Base-by-base conservation (phyloP, 2,329 filamentous ascomycete genomes). In the Xylaria sp. region DNA sequence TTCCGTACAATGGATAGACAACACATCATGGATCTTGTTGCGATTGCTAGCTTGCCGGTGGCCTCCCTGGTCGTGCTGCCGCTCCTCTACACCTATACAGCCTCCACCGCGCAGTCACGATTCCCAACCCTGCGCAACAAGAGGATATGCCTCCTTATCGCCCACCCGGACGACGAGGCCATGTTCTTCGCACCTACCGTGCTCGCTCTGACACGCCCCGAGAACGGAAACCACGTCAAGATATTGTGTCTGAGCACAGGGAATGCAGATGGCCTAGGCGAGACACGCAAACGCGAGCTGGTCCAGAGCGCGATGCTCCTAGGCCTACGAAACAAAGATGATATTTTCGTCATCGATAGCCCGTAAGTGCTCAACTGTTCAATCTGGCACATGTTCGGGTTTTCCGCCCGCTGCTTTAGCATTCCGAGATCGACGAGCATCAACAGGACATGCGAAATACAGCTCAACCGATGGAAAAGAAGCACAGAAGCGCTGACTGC, bases 131-230 rank as follows among this genome's bases (percentile, higher is more conserved):
- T 97, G 70, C 85, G 84, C 74, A 91, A 93, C 83, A 97, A 97
- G 85, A 90, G 93, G 76, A 93, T 99, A 77, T 92, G 93, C 78
- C 87, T 99, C 62, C 85, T 99, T 63, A 98, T 99, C 76, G 96
- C 96, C 25, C 96, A 99, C 82, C 96, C 96, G 0, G 96, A 99
- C 81, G 96, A 99, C 77, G 96, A 99, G 83, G 96, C 95, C 80
- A 99, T 99, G 96, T 99, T 99, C 85, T 99, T 99, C 81, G 90
- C 94, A 70, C 96, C 96, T 0, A 92, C 93, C 0, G 85, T 98
- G 15, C 86, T 97, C 74, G 90, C 92, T n/a, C 87, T 99, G 66
- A 95, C 94, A 20, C 85, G 87, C 15, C 93, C 93, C 4, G 88
- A 90, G 67, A 85, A 91, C 23, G 92, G 93, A 4, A 98, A 99